Base-by-base conservation (phyloP, 2,329 filamentous ascomycete genomes). In the Microdochium trichocladiopsis region DNA sequence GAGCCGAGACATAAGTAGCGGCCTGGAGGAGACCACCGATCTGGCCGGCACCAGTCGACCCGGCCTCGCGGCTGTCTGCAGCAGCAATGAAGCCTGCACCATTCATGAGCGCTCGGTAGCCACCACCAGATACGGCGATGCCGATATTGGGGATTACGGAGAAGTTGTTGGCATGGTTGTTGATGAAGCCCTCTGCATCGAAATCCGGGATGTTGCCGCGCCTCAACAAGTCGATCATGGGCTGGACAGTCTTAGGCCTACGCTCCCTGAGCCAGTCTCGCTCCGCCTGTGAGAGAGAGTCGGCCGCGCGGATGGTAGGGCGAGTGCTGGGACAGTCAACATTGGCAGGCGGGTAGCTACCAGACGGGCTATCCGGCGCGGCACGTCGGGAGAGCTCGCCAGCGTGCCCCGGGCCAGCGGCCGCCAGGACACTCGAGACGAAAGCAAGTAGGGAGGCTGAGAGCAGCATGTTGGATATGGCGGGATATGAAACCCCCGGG, bases 181-280 rank as follows among this genome's bases (percentile, higher is more conserved):
- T 76, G 60, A 97, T 83, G 65, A 94, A 97, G 2, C 71, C 65
- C 25, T 51, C 56, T 16, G 64, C 64, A 45, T 67, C 64, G 56
- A 96, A 93, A 54, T 79, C 83, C n/a, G 79, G 71, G 56, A 97
- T 92, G 60, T 83, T 83, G 62, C 89, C 76, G 53, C 87, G 80
- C 18, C 73, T 73, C 50, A 97, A 76, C 58, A 95, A 83, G 18
- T 86, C 77, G 52, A 77, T 80, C 79, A 96, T 86, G n/a, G 89
- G 84, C 10, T 82, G 69, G 18, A 92, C 71, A 0, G 90, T 95
- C 57, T 86, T 85, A 55, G 82, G 81, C 56, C 90, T 81, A 53
- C 93, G 82, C 55, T 75, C 76, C 50, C 81, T 64, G 14, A 96
- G 75, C 90, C 92, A 96, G 63, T 78, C 72, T 37, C 75, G 77